Percentiles rank a stretch among this genome's conserved stretches.
phyloP scores from a whole-genome alignment of 495 filamentous ascomycete species.

The Xylaria sp. region DNA sequence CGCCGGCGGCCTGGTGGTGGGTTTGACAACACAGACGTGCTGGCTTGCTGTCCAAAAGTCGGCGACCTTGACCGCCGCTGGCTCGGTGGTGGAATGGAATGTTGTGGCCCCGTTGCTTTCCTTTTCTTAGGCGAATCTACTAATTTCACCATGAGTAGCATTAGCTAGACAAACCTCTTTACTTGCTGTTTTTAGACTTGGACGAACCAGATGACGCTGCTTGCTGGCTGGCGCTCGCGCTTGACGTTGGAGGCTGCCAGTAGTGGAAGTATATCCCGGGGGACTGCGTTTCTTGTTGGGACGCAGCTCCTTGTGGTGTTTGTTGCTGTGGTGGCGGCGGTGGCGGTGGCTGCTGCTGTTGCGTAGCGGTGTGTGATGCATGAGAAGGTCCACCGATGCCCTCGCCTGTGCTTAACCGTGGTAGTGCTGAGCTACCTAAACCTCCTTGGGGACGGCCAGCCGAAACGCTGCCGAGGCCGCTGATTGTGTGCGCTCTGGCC shows the following conservation, averaged over 20 bases:
- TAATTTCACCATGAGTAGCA: conserved; percentile 56
- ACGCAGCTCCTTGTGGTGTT: conserved; percentile 42
- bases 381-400: conserved; percentile 32
- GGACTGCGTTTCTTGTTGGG: conserved; percentile 64
- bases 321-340: conserved; percentile 42
- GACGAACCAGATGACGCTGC: conserved; percentile 73
- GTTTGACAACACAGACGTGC: conserved; percentile 56
- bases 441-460: conserved; percentile 38
- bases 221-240: conserved; percentile 65
- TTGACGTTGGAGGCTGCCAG: conserved; percentile 80
- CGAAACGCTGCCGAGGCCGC: conserved; percentile 45
- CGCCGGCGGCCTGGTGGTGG: conserved; percentile 65
- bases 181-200: conserved; percentile 58
- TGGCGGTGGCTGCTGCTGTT: conserved; percentile 35
- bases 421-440: conserved; percentile 40
- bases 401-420: conserved; percentile 41
- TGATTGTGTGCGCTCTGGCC: conserved; percentile 45
- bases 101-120: conserved; percentile 71
- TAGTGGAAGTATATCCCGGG: conserved; percentile 90
- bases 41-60: conserved; percentile 63
- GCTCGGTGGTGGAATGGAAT: conserved; percentile 62
- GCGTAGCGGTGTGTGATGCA: conserved; percentile 17
- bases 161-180: conserved; percentile 56
- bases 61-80: conserved; percentile 62
- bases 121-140: conserved; percentile 75